Evolutionary conservation across 305 asterid genomes (phyloP).

Genomic region (Andrographis paniculata): DNA sequence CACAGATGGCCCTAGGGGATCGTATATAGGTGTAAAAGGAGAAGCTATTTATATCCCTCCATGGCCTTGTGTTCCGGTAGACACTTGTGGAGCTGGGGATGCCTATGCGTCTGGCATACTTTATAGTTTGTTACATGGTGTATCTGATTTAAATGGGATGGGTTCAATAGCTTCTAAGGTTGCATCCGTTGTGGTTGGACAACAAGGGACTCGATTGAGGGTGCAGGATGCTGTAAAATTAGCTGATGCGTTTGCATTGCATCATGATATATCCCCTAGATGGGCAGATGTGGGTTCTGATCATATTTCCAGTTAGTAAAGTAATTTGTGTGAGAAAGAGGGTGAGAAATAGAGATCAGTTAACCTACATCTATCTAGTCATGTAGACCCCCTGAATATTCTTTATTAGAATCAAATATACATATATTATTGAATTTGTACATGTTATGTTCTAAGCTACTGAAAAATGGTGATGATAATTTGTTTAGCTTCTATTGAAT

Average conservation of each 20-base stretch:
- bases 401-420: too few species aligned
- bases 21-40: conserved; percentile 90
- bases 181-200: conserved; percentile 85
- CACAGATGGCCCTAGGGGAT: conserved; percentile 89
- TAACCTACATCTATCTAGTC: too few species aligned
- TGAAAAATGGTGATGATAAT: too few species aligned
- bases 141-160: conserved; percentile 62
- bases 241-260: conserved; percentile 49
- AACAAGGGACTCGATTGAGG: conserved; percentile 88
- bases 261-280: conserved; percentile 32
- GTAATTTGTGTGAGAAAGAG: too few species aligned
- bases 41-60: conserved; percentile 90
- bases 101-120: conserved; percentile 94
- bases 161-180: conserved; percentile 86
- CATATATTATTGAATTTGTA: too few species aligned
- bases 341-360: too few species aligned
- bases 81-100: conserved; percentile 99
- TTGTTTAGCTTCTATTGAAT: too few species aligned
- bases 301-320: too few species aligned
- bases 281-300: too few species aligned
- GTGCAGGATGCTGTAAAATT: conserved; percentile 61
- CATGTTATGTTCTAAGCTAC: too few species aligned
- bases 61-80: conserved; percentile 68
- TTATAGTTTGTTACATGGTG: conserved; percentile 59
- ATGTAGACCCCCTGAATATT: too few species aligned